Evolutionary conservation across 2,329 filamentous ascomycete genomes (phyloP).

Genomic region (Cladosporium velox): DNA sequence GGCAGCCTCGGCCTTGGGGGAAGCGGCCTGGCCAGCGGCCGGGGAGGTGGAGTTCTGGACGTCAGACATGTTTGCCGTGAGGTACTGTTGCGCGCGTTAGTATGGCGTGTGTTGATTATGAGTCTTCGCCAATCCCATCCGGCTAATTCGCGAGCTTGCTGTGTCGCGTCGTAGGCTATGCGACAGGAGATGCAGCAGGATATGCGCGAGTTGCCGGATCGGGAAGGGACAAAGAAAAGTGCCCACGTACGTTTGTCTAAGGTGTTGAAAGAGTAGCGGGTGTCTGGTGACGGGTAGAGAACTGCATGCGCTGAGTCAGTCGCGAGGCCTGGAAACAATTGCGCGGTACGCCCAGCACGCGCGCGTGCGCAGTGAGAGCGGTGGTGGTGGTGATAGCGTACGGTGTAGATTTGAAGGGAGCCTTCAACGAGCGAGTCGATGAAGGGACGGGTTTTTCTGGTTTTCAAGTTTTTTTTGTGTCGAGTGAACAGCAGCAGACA

Average conservation of each 20-base stretch:
- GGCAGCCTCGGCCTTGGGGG: slow-evolving; percentile 66
- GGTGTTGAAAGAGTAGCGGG: slow-evolving; percentile 7
- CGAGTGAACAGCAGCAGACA: slow-evolving; percentile 18
- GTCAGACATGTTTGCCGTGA: slow-evolving; percentile 41
- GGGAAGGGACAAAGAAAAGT: slow-evolving; percentile 18
- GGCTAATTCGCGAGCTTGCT: neutral
- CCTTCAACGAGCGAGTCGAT: slow-evolving; percentile 27
- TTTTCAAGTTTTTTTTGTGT: slow-evolving; percentile 39
- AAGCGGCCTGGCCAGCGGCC: slow-evolving; percentile 71
- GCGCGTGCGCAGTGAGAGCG: neutral
- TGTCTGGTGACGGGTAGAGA: slow-evolving; percentile 16
- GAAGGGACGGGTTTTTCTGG: slow-evolving; percentile 38
- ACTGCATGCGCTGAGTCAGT: slow-evolving; percentile 6
- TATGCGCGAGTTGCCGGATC: slow-evolving; percentile 14
- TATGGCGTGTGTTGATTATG: neutral
- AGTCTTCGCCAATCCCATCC: neutral
- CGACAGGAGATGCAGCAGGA: slow-evolving; percentile 19
- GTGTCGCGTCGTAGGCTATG: neutral
- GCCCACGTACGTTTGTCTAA: slow-evolving; percentile 23
- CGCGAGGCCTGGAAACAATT: slow-evolving; percentile 3
- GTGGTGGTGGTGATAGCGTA: neutral
- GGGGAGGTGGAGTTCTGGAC: slow-evolving; percentile 51
- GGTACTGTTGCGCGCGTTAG: slow-evolving; percentile 22
- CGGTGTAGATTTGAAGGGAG: slow-evolving; percentile 20
- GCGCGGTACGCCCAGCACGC: neutral